Evolutionary conservation across 768 basidiomycete species (phyloP), one percentile per base, ranked within the genome.

Genomic region (Russula olivacea): DNA sequence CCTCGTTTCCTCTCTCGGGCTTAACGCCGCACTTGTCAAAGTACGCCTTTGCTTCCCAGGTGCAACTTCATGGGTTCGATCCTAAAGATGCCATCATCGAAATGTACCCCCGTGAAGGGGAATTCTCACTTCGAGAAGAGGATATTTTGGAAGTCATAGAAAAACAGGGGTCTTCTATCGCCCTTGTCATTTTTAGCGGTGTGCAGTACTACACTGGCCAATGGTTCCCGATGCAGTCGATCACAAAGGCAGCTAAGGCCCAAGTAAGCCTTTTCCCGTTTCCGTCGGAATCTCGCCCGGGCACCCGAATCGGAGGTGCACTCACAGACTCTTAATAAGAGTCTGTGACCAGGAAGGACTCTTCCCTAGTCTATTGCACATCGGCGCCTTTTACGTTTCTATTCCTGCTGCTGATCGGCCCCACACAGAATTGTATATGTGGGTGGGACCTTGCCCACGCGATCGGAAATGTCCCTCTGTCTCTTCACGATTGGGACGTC

Each of bases 171-270:
- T 68, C 81, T 55, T 80, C 80, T 50, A 93, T 98, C 67, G 91
- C 97, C 34, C 80, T 99, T 45, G 93, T 98, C 62, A 82, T 98
- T 63, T 89, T 99, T 71, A 87, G 89, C 59, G 93, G 96, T 2
- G 86, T 98, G 38, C 96, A 98, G 74, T 99, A 94, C 77, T 99
- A 98, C 76, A 96, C 93, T 25, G 97, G 95, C 15, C 95, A 99
- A 74, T 85, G 79, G 75, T 98, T 99, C 77, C 88, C 93, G 57
- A 93, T 98, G 77, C 71, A 88, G 71, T 76, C 77, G 28, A 88
- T 99, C 71, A 93, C 96, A 17, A 80, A 79, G 63, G 91, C 89
- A 60, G 90, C 91, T 34, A 87, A 94, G 71, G 85, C 83, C 65
- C 84, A 92, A 81, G 93, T 92, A 72, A 36, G 74, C 12, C 23